Evolutionary conservation across 2,329 filamentous ascomycete species (phyloP).

Genomic region (Claviceps fusiformis): DNA sequence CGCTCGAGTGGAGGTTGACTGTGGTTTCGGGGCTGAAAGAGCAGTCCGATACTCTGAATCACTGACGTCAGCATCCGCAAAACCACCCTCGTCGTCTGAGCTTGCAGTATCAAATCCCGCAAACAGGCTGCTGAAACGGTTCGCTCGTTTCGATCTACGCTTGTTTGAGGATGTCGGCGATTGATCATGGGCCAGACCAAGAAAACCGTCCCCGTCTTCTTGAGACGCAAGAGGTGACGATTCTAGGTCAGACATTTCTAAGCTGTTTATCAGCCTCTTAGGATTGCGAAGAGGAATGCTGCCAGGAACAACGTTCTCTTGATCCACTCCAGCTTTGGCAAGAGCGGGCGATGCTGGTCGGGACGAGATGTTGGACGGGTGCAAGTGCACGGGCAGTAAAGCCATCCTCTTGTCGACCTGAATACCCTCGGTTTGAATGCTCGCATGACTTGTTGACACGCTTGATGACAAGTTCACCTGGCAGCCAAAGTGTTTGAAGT

Average conservation of each 20-base stretch:
- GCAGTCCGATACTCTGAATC: slow-evolving; percentile 56
- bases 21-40: slow-evolving; percentile 48
- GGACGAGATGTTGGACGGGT: slow-evolving; percentile 61
- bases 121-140: slow-evolving; percentile 73
- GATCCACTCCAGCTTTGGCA: slow-evolving; percentile 9
- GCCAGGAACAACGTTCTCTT: slow-evolving; percentile 36
- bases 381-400: slow-evolving; percentile 61
- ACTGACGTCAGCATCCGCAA: slow-evolving; percentile 45
- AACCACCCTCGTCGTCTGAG: slow-evolving; percentile 52
- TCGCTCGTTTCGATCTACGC: slow-evolving; percentile 45
- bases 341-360: slow-evolving; percentile 41
- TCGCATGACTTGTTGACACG: slow-evolving; percentile 18
- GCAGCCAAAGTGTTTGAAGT: slow-evolving; percentile 68
- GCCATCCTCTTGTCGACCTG: slow-evolving; percentile 65
- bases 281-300: slow-evolving; percentile 47
- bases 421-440: slow-evolving; percentile 81
- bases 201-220: slow-evolving; percentile 49
- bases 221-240: slow-evolving; percentile 30
- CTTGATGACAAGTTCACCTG: slow-evolving; percentile 45
- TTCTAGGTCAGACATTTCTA: slow-evolving; percentile 32
- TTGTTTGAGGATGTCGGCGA: slow-evolving; percentile 46
- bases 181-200: slow-evolving; percentile 69
- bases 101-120: slow-evolving; percentile 66
- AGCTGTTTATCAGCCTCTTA: slow-evolving; percentile 34
- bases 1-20: slow-evolving; percentile 21